Percentiles rank a stretch among this genome's conserved stretches.
Conservation (phyloP, 257 asterid species). For the Ballota nigra region DNA sequence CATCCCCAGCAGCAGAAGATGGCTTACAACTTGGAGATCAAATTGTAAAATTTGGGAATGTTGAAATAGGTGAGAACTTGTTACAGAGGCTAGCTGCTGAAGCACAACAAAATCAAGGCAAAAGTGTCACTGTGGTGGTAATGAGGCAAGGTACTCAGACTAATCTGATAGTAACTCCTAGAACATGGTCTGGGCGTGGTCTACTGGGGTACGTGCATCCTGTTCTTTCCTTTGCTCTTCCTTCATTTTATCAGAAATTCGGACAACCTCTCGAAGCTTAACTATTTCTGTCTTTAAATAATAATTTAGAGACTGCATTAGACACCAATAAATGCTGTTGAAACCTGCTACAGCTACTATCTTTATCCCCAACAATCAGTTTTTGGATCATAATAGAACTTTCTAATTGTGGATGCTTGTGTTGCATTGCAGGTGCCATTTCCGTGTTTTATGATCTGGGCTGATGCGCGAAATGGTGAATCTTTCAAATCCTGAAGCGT, state of each 20-base stretch:
- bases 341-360: background rate
- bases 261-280: background rate
- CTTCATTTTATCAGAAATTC: background rate
- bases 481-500: background rate
- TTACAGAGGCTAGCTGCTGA: constrained; percentile 76
- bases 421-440: constrained; percentile 60
- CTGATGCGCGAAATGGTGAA: background rate
- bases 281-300: background rate
- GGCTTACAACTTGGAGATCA: constrained; percentile 96
- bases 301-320: background rate
- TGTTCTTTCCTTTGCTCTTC: constrained; percentile 5
- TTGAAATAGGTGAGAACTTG: constrained; percentile 67
- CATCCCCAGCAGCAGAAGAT: constrained; percentile 95
- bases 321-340: background rate
- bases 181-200: constrained; percentile 92
- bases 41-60: constrained; percentile 79
- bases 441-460: constrained; percentile 37
- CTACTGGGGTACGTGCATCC: constrained; percentile 75
- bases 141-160: constrained; percentile 70
- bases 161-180: constrained; percentile 67
- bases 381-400: background rate
- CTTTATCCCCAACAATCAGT: background rate
- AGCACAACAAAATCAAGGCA: constrained; percentile 63
- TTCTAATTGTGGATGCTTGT: constrained; percentile 23
- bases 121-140: constrained; percentile 54